phyloP scores from a whole-genome alignment of 352 stramenopile genomes.

The Phytophthora palmivora region DNA sequence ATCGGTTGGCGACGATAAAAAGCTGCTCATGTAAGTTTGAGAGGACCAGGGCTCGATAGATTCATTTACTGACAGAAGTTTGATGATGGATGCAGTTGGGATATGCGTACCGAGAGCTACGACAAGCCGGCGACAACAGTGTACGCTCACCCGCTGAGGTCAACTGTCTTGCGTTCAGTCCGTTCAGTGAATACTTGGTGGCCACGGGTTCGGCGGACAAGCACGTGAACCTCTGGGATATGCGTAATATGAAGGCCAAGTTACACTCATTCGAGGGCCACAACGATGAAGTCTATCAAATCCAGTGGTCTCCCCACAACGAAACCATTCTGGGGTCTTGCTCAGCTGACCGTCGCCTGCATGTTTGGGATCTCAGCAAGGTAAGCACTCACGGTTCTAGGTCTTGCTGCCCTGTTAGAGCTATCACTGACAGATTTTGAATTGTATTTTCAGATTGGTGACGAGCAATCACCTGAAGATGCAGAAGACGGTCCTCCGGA shows the following conservation, averaged over 20 bases:
- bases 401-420: background rate
- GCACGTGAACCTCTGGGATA: conserved; percentile 98
- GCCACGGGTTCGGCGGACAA: conserved; percentile 96
- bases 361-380: conserved; percentile 97
- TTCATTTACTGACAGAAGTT: conserved; percentile 15
- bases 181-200: conserved; percentile 96
- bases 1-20: conserved; percentile 96
- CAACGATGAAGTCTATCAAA: conserved; percentile 96
- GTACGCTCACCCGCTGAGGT: conserved; percentile 95
- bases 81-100: conserved; percentile 58
- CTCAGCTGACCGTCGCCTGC: conserved; percentile 96
- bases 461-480: conserved; percentile 97
- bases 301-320: conserved; percentile 98
- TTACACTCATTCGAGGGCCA: conserved; percentile 97
- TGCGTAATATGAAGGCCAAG: conserved; percentile 96
- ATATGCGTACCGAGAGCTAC: conserved; percentile 84
- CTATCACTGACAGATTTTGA: background rate
- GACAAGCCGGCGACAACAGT: conserved; percentile 81
- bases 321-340: conserved; percentile 97
- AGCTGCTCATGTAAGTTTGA: conserved; percentile 90
- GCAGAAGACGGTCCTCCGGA: conserved; percentile 98
- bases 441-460: conserved; percentile 79
- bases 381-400: conserved; percentile 11
- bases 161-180: conserved; percentile 98
- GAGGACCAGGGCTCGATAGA: background rate